Conservation (phyloP, 2,329 filamentous ascomycete species). For the Xylariales sp. region DNA sequence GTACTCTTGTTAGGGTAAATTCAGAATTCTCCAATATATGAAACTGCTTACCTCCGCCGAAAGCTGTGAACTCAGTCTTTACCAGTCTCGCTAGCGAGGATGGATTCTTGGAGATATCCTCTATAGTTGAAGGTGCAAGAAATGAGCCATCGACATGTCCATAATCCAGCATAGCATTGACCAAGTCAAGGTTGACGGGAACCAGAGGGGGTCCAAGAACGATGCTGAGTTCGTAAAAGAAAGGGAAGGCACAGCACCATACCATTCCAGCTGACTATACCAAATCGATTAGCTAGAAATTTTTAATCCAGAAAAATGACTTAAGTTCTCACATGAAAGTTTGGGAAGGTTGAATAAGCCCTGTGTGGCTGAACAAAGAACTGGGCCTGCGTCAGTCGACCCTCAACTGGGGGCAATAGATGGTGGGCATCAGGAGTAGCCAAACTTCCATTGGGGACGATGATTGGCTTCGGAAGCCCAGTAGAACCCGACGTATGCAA, state of each 20-base stretch:
- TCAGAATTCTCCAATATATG: conserved; percentile 30
- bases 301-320: too few species aligned
- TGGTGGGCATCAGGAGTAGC: conserved; percentile 24
- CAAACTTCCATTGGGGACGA: conserved; percentile 29
- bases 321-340: too few species aligned
- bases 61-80: conserved; percentile 28
- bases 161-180: conserved; percentile 23
- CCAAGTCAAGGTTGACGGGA: conserved; percentile 25
- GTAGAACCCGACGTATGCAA: conserved; percentile 44
- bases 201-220: conserved; percentile 28
- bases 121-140: conserved; percentile 35
- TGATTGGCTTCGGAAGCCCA: conserved; percentile 41
- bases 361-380: too few species aligned
- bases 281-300: too few species aligned
- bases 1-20: too few species aligned
- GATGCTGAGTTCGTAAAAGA: conserved; percentile 33
- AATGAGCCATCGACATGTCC: conserved; percentile 22
- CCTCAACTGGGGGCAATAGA: conserved; percentile 13
- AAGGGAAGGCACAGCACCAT: conserved; percentile 30
- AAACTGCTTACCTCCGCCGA: conserved; percentile 31
- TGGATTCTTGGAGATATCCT: conserved; percentile 34
- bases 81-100: conserved; percentile 24
- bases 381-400: conserved; percentile 8
- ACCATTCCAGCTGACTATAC: too few species aligned
- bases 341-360: too few species aligned